Percentiles rank a stretch among this genome's conserved stretches.
phyloP scores from a whole-genome alignment of 306 rosid genomes.

The Gleditsia sinensis region DNA sequence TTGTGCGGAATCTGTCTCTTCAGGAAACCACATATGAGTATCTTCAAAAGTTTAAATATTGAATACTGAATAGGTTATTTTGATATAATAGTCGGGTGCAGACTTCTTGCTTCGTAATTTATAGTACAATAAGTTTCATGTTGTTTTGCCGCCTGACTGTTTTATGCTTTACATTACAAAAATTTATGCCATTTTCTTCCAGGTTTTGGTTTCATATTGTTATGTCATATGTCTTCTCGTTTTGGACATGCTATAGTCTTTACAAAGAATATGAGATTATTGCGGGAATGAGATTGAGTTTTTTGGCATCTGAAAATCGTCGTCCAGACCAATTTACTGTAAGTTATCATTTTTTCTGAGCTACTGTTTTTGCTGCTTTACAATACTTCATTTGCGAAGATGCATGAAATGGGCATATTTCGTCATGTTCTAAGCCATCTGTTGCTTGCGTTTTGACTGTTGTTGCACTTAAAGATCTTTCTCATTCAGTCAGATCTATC shows the following conservation, averaged over 20 bases:
- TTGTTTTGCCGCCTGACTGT: constrained; percentile 2
- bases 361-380: neutral
- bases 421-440: neutral
- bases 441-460: neutral
- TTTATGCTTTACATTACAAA: constrained; percentile 26
- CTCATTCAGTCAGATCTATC: neutral
- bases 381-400: neutral
- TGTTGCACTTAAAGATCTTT: constrained; percentile 16
- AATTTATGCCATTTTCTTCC: constrained; percentile 30
- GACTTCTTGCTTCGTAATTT: constrained; percentile 3
- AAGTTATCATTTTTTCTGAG: constrained; percentile 35
- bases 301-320: constrained; percentile 75
- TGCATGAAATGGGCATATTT: neutral
- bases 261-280: constrained; percentile 68
- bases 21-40: neutral
- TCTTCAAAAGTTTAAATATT: neutral
- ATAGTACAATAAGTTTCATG: neutral
- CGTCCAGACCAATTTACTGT: constrained; percentile 89
- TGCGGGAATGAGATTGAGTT: constrained; percentile 69
- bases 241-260: constrained; percentile 82
- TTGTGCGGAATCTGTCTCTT: neutral
- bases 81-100: neutral
- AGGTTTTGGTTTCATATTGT: constrained; percentile 82
- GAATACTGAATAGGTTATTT: neutral
- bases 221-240: constrained; percentile 79